phyloP scores from a whole-genome alignment of 495 filamentous ascomycete genomes.

The Bryoglossum gracile region DNA sequence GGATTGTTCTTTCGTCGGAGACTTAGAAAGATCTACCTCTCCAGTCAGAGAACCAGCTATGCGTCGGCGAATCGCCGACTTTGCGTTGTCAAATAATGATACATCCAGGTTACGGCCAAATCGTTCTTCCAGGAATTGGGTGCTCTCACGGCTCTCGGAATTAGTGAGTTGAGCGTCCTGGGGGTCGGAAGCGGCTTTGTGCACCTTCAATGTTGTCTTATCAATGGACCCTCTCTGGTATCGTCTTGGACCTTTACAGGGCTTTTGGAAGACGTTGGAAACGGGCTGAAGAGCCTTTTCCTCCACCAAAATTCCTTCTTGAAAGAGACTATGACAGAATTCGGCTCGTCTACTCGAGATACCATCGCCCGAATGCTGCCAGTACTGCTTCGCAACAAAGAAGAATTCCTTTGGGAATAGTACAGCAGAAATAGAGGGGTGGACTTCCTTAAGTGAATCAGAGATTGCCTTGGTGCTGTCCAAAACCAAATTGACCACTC shows the following conservation, averaged over 20 bases:
- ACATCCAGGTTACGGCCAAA: slow-evolving; percentile 87
- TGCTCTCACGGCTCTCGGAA: slow-evolving; percentile 41
- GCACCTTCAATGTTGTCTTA: slow-evolving; percentile 8
- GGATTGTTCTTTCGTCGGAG: slow-evolving; percentile 29
- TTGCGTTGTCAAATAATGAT: slow-evolving; percentile 70
- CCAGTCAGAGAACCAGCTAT: slow-evolving; percentile 82
- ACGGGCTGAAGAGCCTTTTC: slow-evolving; percentile 30
- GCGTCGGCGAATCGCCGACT: slow-evolving; percentile 72
- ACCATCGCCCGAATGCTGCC: slow-evolving; percentile 96
- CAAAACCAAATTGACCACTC: slow-evolving; percentile 58
- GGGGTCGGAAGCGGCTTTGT: neutral
- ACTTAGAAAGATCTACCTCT: slow-evolving; percentile 52
- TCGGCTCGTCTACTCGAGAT: slow-evolving; percentile 87
- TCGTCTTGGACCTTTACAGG: slow-evolving; percentile 58
- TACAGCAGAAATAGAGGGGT: slow-evolving; percentile 56
- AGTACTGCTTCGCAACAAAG: slow-evolving; percentile 75
- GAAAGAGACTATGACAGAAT: slow-evolving; percentile 70
- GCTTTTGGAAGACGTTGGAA: slow-evolving; percentile 30
- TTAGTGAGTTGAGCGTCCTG: slow-evolving; percentile 7
- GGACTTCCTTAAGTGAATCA: slow-evolving; percentile 32
- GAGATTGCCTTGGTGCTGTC: slow-evolving; percentile 45
- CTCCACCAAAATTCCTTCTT: slow-evolving; percentile 60
- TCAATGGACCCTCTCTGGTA: slow-evolving; percentile 61
- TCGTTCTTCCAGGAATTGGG: slow-evolving; percentile 84
- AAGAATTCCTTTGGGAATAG: slow-evolving; percentile 60